Base-by-base conservation (phyloP, 2,329 filamentous ascomycete species). In the Beauveria medogensis region DNA sequence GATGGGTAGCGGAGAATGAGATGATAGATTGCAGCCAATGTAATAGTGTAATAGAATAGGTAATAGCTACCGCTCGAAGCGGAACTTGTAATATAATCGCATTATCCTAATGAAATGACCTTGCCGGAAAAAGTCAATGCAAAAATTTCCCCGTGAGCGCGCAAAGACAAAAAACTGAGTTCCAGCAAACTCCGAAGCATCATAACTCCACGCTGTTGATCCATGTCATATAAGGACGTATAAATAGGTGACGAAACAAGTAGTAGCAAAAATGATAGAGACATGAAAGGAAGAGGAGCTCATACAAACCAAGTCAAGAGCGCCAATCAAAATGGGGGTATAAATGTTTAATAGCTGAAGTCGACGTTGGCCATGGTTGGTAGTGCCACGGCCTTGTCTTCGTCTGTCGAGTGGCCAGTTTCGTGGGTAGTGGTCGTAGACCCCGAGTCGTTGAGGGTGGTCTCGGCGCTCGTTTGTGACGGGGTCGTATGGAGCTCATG, bases 311-410 rank as follows among this genome's bases (percentile, higher is more conserved):
- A 18, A 20, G 34, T 44, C 28, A 59, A 20, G 41, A 53, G 41
- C 48, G 50, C 50, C 50, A 28, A 46, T 16, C 20, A 20, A 26
- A 26, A 28, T 22, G 24, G 55, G 55, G 60, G 60, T 59, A 62
- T 62, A 65, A 61, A 64, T 53, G 53, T 46, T 81, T 75, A 87
- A 67, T 86, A 86, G 71, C 79, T 85, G 64, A 87, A 82, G 72
- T 87, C 83, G 66, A 87, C 81, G 69, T 82, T 78, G 63, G 81
- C 83, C 74, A 87, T 75, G 63, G 80, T 76, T 44, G 81, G 77
- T 44, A 81, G 77, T 66, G 82, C 66, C 22, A 69, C 66, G n/a
- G 55, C 56, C 64, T 78, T 74, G 76, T 78, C 74, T 77, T 85
- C 80, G 67, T 80, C 78, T 65, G 80, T 77, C 28, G 75, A 69